Percentiles rank a stretch among this genome's conserved stretches.
Conservation (phyloP, 176 grass and related monocot genomes). For the Oryza rufipogon region DNA sequence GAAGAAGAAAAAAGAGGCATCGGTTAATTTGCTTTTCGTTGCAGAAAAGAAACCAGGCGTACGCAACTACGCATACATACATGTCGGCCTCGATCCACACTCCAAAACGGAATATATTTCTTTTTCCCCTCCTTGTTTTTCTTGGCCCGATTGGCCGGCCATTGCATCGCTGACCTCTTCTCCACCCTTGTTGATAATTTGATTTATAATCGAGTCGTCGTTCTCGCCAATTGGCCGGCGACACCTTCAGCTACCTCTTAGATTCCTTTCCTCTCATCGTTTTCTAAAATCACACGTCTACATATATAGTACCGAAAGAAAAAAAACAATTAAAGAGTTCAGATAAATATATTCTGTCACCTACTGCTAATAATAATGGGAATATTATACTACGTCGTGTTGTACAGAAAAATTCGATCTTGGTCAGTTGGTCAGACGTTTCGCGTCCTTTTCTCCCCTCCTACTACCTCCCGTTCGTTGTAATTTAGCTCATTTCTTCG, state of each 20-base stretch:
- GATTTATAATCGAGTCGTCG: too few species aligned
- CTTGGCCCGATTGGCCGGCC: not conserved
- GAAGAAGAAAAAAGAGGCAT: not conserved
- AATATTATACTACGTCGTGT: not conserved
- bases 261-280: not conserved
- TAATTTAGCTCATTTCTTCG: not conserved
- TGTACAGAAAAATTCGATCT: not conserved
- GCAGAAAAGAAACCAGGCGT: not conserved
- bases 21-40: not conserved
- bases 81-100: not conserved
- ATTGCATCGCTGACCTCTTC: not conserved
- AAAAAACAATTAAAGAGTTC: not conserved
- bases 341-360: not conserved
- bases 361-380: not conserved
- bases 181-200: not conserved
- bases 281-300: not conserved
- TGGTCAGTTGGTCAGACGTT: not conserved
- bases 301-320: not conserved
- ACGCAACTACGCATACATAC: not conserved
- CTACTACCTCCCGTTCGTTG: not conserved
- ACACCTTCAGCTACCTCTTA: not conserved
- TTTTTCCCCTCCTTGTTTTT: not conserved
- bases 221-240: conserved; percentile 3
- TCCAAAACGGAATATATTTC: not conserved
- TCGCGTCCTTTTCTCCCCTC: not conserved